phyloP scores from a whole-genome alignment of 768 basidiomycete species.

The Podaxis mareebaensis region DNA sequence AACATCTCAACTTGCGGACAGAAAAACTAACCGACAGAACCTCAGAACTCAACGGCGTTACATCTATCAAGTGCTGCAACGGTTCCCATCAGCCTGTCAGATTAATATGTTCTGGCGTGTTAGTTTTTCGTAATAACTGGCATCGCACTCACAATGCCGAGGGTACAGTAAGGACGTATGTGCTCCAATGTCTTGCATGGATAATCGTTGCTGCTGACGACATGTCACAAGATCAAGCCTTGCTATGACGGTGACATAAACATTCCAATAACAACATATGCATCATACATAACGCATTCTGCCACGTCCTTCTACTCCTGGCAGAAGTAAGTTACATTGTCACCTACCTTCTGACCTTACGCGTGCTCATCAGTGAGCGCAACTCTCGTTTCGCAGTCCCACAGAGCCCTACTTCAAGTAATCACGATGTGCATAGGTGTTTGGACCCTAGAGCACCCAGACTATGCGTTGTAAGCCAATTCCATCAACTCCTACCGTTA shows the following conservation, averaged over 20 bases:
- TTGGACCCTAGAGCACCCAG: conserved; percentile 74
- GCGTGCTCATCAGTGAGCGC: background rate
- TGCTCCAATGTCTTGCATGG: no score
- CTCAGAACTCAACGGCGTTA: background rate
- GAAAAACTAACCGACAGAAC: background rate
- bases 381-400: background rate
- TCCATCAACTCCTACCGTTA: conserved; percentile 10
- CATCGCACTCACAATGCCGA: no score
- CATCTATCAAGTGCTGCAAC: background rate
- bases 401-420: conserved; percentile 1
- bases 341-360: background rate
- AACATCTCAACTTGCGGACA: background rate
- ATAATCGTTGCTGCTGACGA: background rate
- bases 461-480: conserved; percentile 72
- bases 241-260: background rate
- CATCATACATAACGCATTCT: background rate
- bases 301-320: background rate
- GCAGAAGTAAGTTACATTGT: background rate
- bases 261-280: background rate
- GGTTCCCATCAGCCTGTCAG: no score
- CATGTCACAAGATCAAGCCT: background rate
- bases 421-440: conserved; percentile 73
- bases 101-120: no score
- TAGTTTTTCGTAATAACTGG: no score
- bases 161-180: no score